phyloP scores from a whole-genome alignment of 2,329 filamentous ascomycete species.

The Dendryphion nanum region DNA sequence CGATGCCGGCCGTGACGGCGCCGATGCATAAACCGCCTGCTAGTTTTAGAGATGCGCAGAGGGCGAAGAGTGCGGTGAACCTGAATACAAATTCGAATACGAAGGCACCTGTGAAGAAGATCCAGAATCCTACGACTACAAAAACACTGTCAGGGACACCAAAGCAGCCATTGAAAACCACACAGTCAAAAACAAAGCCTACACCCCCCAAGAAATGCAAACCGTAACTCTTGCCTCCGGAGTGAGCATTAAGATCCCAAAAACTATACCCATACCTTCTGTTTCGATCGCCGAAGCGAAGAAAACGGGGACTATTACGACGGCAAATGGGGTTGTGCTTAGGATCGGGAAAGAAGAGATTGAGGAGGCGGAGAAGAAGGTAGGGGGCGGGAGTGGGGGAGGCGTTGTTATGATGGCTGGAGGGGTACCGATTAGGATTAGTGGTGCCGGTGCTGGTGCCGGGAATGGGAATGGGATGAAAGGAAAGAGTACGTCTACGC shows the following conservation, averaged over 20 bases:
- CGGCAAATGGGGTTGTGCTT: conserved; percentile 28
- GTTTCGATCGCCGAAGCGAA: conserved; percentile 32
- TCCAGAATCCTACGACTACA: no score
- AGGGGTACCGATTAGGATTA: conserved; percentile 34
- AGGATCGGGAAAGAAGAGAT: conserved; percentile 32
- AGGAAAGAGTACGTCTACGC: no score
- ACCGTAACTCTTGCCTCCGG: conserved; percentile 30
- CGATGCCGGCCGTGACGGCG: conserved; percentile 23
- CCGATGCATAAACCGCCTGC: conserved; percentile 23
- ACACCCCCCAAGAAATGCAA: no score
- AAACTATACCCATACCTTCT: conserved; percentile 13
- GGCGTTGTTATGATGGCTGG: conserved; percentile 25
- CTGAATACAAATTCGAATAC: conserved; percentile 7
- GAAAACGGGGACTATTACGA: conserved; percentile 28
- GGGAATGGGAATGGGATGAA: no score
- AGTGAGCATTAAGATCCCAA: conserved; percentile 34
- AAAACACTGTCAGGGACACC: no score
- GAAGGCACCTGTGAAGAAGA: conserved; percentile 5
- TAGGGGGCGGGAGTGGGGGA: no score
- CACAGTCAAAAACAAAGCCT: no score
- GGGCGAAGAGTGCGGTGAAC: conserved; percentile 26
- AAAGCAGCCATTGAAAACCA: no score
- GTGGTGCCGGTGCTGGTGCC: conserved; percentile 22
- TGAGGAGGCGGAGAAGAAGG: conserved; percentile 29
- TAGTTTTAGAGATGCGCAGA: no score